Percentiles rank a stretch among this genome's conserved stretches.
These are phyloP conservation scores for Epichloe glyceriae DNA, from an alignment of 2,329 filamentous ascomycete species.

Conservation along the genomic window DNA sequence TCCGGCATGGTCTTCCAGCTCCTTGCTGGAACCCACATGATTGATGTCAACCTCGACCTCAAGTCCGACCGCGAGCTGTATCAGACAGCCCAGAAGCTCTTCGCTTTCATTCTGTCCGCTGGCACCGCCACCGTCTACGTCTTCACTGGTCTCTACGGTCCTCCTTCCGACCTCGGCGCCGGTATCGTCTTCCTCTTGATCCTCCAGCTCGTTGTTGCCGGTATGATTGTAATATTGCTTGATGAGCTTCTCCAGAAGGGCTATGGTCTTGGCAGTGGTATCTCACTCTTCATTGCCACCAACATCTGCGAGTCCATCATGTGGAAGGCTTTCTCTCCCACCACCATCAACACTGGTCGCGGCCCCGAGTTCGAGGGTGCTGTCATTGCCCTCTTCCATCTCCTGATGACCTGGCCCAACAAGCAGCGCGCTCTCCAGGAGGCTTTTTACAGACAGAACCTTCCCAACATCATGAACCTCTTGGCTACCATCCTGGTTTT, in stretches of 20 bases:
- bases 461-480: constrained; percentile 99
- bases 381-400: constrained; percentile 94
- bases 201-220: constrained; percentile 92
- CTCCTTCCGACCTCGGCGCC: constrained; percentile 89
- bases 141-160: constrained; percentile 94
- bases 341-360: constrained; percentile 97
- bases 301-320: constrained; percentile 99
- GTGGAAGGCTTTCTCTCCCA: constrained; percentile 99
- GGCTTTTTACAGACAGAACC: constrained; percentile 98
- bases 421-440: constrained; percentile 97
- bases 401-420: constrained; percentile 96
- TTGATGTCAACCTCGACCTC: constrained; percentile 99
- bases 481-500: constrained; percentile 88
- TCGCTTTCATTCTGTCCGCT: constrained; percentile 94
- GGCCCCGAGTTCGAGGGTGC: constrained; percentile 98
- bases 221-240: constrained; percentile 96
- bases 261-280: constrained; percentile 95
- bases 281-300: constrained; percentile 98
- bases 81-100: constrained; percentile 98
- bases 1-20: constrained; percentile 99
- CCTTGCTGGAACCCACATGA: constrained; percentile 96
- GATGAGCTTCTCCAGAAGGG: constrained; percentile 99
- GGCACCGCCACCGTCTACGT: constrained; percentile 97
- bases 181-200: constrained; percentile 98
- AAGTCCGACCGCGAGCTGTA: constrained; percentile 99